Conservation (phyloP, 495 filamentous ascomycete species). For the Penicillium paradoxum region DNA sequence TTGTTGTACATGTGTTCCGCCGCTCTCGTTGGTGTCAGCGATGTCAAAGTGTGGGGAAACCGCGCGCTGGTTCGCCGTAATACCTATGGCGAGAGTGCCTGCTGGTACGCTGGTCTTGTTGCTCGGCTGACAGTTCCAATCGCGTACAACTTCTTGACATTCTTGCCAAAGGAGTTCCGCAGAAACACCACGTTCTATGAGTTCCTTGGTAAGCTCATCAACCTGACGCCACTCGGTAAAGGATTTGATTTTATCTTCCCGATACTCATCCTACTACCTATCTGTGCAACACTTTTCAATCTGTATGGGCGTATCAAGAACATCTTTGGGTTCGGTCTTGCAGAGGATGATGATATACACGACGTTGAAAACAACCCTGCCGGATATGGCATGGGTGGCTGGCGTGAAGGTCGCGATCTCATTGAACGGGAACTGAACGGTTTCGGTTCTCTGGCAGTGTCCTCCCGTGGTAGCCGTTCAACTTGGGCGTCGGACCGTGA, state of each 20-base stretch:
- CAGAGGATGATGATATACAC: conserved; percentile 67
- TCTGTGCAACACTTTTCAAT: conserved; percentile 77
- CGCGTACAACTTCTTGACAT: conserved; percentile 92
- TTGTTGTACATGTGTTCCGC: conserved; percentile 89
- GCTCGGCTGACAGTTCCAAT: conserved; percentile 87
- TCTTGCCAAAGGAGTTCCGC: conserved; percentile 64
- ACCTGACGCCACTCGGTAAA: conserved; percentile 75
- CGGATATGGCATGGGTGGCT: conserved; percentile 72
- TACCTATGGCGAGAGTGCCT: conserved; percentile 85
- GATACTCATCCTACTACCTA: conserved; percentile 75
- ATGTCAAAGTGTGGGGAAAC: conserved; percentile 92
- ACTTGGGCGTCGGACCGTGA: conserved; percentile 27
- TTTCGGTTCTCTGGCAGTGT: conserved; percentile 46
- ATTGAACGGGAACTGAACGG: conserved; percentile 85
- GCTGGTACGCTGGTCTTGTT: conserved; percentile 90
- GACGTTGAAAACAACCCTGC: conserved; percentile 58
- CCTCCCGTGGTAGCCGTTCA: conserved; percentile 31
- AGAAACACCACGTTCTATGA: conserved; percentile 72
- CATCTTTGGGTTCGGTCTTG: conserved; percentile 69
- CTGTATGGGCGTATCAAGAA: conserved; percentile 77
- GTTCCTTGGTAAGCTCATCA: conserved; percentile 79
- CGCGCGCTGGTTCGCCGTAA: conserved; percentile 84
- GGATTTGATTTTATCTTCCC: conserved; percentile 89
- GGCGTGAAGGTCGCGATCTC: conserved; percentile 89
- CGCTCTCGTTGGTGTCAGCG: conserved; percentile 76